phyloP scores from a whole-genome alignment of 306 rosid species.

The Glycine soja region DNA sequence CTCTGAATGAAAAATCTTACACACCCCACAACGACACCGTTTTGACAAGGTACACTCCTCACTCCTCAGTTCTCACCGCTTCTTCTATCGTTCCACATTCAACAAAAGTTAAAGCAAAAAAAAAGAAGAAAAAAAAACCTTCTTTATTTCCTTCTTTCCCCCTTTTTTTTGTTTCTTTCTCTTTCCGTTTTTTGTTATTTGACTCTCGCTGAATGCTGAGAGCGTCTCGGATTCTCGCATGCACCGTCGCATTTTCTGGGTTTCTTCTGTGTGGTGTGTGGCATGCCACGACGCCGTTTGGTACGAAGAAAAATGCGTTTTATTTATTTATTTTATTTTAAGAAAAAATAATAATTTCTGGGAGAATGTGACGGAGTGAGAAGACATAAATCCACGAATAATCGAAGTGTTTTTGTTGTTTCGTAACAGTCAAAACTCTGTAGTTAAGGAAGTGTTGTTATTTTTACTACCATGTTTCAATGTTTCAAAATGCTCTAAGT shows the following conservation, averaged over 20 bases:
- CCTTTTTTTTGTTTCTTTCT: too few species aligned
- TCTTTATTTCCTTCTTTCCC: not conserved
- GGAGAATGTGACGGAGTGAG: slow-evolving; percentile 19
- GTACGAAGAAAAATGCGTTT: not conserved
- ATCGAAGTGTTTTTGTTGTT: not conserved
- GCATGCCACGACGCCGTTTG: slow-evolving; percentile 5
- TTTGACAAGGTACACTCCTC: too few species aligned
- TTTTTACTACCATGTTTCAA: slow-evolving; percentile 1
- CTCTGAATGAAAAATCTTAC: too few species aligned
- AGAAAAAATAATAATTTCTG: not conserved
- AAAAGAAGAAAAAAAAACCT: not conserved
- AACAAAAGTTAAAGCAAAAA: not conserved
- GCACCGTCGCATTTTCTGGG: not conserved
- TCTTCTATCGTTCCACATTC: not conserved
- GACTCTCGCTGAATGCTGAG: not conserved
- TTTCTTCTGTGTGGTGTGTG: not conserved
- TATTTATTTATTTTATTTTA: not conserved
- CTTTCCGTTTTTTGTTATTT: not conserved
- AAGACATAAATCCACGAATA: slow-evolving; percentile 2
- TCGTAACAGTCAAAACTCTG: slow-evolving; percentile 1
- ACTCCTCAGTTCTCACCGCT: not conserved
- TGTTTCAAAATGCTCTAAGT: slow-evolving; percentile 26
- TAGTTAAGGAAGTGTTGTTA: not conserved
- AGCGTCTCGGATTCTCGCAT: slow-evolving; percentile 22
- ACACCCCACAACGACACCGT: too few species aligned